Conservation (phyloP, 306 rosid genomes). For the Trifolium subterraneum region DNA sequence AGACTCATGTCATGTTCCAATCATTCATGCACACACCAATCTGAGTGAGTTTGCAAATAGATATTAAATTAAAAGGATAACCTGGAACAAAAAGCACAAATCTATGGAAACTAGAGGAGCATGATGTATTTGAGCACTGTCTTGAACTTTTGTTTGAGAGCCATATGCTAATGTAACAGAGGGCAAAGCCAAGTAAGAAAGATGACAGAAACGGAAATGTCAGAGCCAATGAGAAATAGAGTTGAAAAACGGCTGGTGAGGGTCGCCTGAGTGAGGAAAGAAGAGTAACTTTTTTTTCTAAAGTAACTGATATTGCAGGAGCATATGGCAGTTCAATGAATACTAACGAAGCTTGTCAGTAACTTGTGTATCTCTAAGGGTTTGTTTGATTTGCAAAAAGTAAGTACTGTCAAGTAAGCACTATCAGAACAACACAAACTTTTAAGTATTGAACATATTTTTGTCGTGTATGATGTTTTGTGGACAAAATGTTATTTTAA, state of each 20-base stretch:
- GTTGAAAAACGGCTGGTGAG: neutral
- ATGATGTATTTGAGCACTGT: neutral
- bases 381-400: too few species aligned
- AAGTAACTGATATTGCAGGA: neutral
- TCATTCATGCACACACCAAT: neutral
- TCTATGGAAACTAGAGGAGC: neutral
- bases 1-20: slow-evolving; percentile 4
- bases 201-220: neutral
- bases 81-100: neutral
- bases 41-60: neutral
- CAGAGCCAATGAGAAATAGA: neutral
- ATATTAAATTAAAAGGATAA: neutral
- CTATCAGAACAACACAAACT: too few species aligned
- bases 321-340: neutral
- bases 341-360: neutral
- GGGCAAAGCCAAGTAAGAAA: neutral
- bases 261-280: neutral
- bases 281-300: neutral
- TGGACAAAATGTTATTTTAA: too few species aligned
- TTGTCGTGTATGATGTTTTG: too few species aligned
- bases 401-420: too few species aligned
- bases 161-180: neutral
- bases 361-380: neutral
- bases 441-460: too few species aligned
- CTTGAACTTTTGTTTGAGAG: neutral